These are phyloP conservation scores for Metarhizium anisopliae DNA, from an alignment of 2,329 filamentous ascomycete genomes.

Conservation along the genomic window DNA sequence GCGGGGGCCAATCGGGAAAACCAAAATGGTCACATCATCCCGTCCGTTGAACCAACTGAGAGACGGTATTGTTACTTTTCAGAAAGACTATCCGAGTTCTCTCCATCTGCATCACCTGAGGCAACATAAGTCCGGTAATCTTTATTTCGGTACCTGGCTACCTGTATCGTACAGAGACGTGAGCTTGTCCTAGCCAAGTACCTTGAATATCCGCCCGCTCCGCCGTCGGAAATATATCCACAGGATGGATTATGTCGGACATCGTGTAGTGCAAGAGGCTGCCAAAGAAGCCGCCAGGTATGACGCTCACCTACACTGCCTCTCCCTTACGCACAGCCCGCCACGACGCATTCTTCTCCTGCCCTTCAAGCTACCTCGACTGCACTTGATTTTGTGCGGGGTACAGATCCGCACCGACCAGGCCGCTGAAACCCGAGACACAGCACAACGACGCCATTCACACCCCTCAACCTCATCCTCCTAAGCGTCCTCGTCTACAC, in stretches of 20 bases:
- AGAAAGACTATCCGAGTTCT: not conserved
- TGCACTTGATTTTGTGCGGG: no score
- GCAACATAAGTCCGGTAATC: not conserved
- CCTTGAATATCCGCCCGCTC: not conserved
- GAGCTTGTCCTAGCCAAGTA: no score
- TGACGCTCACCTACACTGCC: constrained; percentile 3
- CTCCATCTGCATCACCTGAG: not conserved
- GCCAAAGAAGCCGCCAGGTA: constrained; percentile 32
- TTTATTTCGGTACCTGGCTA: not conserved
- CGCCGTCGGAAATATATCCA: not conserved
- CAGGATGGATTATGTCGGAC: constrained; percentile 48
- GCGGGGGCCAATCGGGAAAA: no score
- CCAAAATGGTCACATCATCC: no score
- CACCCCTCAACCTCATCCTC: constrained; percentile 56
- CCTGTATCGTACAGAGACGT: no score
- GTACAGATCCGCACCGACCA: not conserved
- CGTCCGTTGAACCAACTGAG: no score
- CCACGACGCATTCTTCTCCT: no score
- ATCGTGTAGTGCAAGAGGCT: constrained; percentile 45
- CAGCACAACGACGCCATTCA: constrained; percentile 33
- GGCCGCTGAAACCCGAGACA: not conserved
- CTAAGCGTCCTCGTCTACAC: constrained; percentile 47
- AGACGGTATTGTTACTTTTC: not conserved
- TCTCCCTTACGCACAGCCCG: no score
- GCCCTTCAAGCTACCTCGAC: no score